Evolutionary conservation across 2,329 filamentous ascomycete genomes (phyloP).

Genomic region (Paraphoma sp.): DNA sequence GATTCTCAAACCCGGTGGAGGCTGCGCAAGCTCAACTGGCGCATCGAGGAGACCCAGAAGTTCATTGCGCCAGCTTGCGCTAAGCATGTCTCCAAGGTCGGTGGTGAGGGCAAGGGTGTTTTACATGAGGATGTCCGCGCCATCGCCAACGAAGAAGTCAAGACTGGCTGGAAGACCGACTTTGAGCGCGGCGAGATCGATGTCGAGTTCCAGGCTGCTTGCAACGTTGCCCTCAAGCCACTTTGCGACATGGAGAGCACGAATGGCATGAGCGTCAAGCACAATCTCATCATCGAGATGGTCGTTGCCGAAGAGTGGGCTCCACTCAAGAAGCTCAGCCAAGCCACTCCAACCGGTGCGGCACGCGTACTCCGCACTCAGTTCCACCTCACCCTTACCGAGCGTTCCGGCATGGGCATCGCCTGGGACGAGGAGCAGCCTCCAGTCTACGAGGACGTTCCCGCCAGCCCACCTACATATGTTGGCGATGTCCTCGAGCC

Average conservation of each 20-base stretch:
- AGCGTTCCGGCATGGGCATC: conserved; percentile 85
- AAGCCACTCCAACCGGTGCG: conserved; percentile 85
- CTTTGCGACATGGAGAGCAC: conserved; percentile 78
- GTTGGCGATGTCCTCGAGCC: conserved; percentile 36
- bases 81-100: conserved; percentile 73
- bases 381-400: conserved; percentile 82
- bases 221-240: conserved; percentile 68
- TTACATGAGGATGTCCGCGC: conserved; percentile 77
- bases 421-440: conserved; percentile 97
- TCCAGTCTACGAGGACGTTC: conserved; percentile 92
- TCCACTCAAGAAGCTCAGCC: conserved; percentile 70
- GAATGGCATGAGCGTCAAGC: conserved; percentile 78
- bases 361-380: conserved; percentile 92
- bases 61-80: conserved; percentile 80
- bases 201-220: conserved; percentile 74
- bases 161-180: conserved; percentile 88
- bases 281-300: conserved; percentile 89
- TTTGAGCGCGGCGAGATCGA: conserved; percentile 77
- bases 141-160: conserved; percentile 81
- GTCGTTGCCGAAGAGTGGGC: conserved; percentile 92
- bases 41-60: conserved; percentile 86
- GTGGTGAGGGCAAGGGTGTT: conserved; percentile 72
- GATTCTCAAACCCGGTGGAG: conserved; percentile 81
- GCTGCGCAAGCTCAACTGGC: conserved; percentile 90
- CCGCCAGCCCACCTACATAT: conserved; percentile 76